Evolutionary conservation across 2,329 filamentous ascomycete genomes (phyloP), one percentile per base, ranked within the genome.

Genomic region (Sarocladium strictum): DNA sequence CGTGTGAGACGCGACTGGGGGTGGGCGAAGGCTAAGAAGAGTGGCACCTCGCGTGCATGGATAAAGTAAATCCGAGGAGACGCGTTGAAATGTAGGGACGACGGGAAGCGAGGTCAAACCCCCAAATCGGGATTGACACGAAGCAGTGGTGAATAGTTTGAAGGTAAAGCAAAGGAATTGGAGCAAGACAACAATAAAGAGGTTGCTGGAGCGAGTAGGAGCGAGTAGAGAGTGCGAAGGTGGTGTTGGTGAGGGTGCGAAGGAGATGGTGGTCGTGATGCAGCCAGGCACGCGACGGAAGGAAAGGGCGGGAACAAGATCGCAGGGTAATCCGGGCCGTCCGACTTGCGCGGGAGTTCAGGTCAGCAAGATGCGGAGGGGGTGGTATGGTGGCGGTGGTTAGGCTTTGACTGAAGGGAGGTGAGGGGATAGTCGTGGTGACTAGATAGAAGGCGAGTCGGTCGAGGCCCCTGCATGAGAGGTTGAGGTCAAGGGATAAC

Each of bases 21-120:
- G 23, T n/a, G n/a, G n/a, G n/a, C 11, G n/a, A 33, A 51, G 29
- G 47, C 47, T 51, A 51, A 51, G 26, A 51, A 27, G 26, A 35
- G 43, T 49, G 43, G 47, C 47, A 33, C 47, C 47, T 51, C 47
- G 47, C 47, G 47, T 51, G 47, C 47, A 35, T 51, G 47, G 47
- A 29, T 47, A 43, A 29, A 3, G 24, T 47, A 47, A 29, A 15
- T 47, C 14, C 43, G 43, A 47, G 24, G 21, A 29, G 24, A 47
- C 43, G 43, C 43, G 43, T 47, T 27, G 9, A 7, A 47, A 15
- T n/a, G 14, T 27, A 47, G 43, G 9, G n/a, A 47, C 27, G 9
- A 17, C 3, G n/a, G 15, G 3, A n/a, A 27, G 5, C 10, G 14
- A 27, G 12, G 23, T 11, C 21, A 47, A 23, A 27, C 27, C 14